Conservation (phyloP, 768 basidiomycete species). For the Lentinula edodes region DNA sequence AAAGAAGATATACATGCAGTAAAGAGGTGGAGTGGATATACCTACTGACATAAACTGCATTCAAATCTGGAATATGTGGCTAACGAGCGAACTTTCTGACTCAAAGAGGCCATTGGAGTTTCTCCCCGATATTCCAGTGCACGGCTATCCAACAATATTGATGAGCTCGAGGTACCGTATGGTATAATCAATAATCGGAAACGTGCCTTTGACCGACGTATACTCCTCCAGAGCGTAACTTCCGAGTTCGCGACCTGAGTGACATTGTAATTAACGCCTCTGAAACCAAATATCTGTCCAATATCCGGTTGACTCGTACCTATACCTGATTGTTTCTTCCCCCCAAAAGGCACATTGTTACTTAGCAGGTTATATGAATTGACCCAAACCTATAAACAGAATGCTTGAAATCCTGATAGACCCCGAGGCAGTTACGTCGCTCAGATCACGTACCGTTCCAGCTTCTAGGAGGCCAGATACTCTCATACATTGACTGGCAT, state of each 20-base stretch:
- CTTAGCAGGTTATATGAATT: slow-evolving; percentile 83
- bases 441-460: slow-evolving; percentile 60
- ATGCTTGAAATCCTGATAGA: background rate
- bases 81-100: background rate
- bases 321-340: slow-evolving; percentile 89
- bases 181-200: background rate
- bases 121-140: slow-evolving; percentile 83
- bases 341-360: slow-evolving; percentile 93
- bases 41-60: background rate
- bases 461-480: slow-evolving; percentile 84
- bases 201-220: slow-evolving; percentile 39
- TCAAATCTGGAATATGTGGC: background rate
- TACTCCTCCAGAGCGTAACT: slow-evolving; percentile 81
- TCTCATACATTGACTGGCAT: slow-evolving; percentile 86
- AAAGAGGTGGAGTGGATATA: background rate
- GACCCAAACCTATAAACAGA: slow-evolving; percentile 69
- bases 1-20: background rate
- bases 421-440: background rate
- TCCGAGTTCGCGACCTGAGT: slow-evolving; percentile 78
- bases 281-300: background rate
- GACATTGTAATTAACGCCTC: background rate
- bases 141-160: slow-evolving; percentile 62
- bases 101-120: slow-evolving; percentile 73
- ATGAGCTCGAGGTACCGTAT: background rate
- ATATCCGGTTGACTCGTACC: slow-evolving; percentile 35